A percentile compares a stretch with the other conserved stretches of the same genome.
phyloP scores from a whole-genome alignment of 2,329 filamentous ascomycete genomes.

The Pseudomassariella vexata region DNA sequence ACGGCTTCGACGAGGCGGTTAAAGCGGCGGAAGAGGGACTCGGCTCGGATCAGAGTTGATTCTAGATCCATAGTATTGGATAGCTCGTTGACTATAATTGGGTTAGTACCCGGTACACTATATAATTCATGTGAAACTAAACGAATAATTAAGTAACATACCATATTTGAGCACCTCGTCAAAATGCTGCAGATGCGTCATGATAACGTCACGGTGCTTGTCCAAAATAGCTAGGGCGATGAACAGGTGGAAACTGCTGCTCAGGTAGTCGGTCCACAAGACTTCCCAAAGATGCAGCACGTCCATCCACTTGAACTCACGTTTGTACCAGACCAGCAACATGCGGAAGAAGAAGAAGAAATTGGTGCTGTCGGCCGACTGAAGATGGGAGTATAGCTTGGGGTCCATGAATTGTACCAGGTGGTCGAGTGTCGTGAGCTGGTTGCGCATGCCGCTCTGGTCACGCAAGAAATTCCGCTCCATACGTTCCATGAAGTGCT shows the following conservation, averaged over 20 bases:
- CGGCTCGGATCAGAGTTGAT: constrained; percentile 79
- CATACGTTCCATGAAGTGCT: constrained; percentile 96
- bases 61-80: constrained; percentile 89
- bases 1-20: constrained; percentile 83
- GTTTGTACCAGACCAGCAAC: constrained; percentile 98
- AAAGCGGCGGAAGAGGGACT: constrained; percentile 82
- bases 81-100: constrained; percentile 75
- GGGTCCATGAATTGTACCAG: constrained; percentile 97
- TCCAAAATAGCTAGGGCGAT: constrained; percentile 90
- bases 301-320: constrained; percentile 88
- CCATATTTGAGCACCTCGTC: constrained; percentile 96
- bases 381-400: constrained; percentile 83
- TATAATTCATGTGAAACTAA: neutral
- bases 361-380: constrained; percentile 89
- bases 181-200: constrained; percentile 89
- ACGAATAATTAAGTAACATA: too few relatives aligned
- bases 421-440: constrained; percentile 86
- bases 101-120: constrained; percentile 13
- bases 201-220: constrained; percentile 93
- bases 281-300: constrained; percentile 85
- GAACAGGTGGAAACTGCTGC: constrained; percentile 89
- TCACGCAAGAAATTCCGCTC: constrained; percentile 94
- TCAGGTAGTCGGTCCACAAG: constrained; percentile 89
- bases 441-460: constrained; percentile 91
- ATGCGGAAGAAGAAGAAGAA: constrained; percentile 99